phyloP scores from a whole-genome alignment of 768 basidiomycete genomes.

The Leucocoprinus sp. region DNA sequence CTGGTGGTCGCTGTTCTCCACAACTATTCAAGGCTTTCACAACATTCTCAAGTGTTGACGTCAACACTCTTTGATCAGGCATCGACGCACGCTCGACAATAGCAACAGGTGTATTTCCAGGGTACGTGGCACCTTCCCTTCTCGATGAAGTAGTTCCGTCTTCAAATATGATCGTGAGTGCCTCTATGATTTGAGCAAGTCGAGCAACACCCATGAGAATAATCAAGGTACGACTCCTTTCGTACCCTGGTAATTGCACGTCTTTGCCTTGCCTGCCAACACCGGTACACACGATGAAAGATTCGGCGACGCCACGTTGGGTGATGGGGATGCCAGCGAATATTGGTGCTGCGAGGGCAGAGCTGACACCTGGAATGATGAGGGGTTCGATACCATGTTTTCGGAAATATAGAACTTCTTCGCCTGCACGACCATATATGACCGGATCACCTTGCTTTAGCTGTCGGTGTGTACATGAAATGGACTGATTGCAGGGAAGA shows the following conservation, averaged over 20 bases:
- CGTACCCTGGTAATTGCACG: conserved; percentile 83
- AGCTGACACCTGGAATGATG: conserved; percentile 85
- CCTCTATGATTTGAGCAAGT: conserved; percentile 59
- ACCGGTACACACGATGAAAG: conserved; percentile 86
- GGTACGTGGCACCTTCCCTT: conserved; percentile 51
- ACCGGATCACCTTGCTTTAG: conserved; percentile 97
- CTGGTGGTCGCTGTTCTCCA: conserved; percentile 88
- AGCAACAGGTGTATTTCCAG: conserved; percentile 73
- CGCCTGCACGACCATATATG: conserved; percentile 89
- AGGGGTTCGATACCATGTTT: conserved; percentile 74
- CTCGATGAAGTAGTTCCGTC: conserved; percentile 3
- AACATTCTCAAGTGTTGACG: conserved; percentile 69
- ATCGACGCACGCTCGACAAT: conserved; percentile 93
- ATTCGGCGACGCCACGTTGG: conserved; percentile 89
- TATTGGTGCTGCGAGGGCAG: conserved; percentile 82
- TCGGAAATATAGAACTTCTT: conserved; percentile 92
- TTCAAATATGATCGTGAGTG: conserved; percentile 29
- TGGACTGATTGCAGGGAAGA: neutral
- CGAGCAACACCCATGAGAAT: conserved; percentile 96
- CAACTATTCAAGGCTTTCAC: conserved; percentile 59
- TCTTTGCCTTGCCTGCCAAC: conserved; percentile 82
- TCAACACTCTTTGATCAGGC: conserved; percentile 82
- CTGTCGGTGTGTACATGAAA: conserved; percentile 26
- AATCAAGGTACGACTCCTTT: conserved; percentile 70
- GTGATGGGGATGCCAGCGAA: conserved; percentile 92